These are phyloP conservation scores for Scalesia atractyloides DNA, from an alignment of 129 eudicot genomes.

Conservation along the genomic window DNA sequence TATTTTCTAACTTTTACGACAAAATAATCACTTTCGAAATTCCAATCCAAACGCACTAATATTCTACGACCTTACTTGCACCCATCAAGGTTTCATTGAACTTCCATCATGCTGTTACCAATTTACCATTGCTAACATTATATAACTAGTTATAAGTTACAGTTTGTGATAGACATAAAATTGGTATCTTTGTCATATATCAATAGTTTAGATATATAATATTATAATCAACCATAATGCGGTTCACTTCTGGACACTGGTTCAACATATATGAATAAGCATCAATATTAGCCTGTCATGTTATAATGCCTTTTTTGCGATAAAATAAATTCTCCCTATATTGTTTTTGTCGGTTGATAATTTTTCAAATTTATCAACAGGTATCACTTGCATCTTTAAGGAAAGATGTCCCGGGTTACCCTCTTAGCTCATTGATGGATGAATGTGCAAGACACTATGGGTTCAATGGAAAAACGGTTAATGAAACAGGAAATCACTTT, in stretches of 20 bases:
- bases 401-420: constrained; percentile 35
- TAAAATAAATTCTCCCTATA: neutral
- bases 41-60: neutral
- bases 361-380: constrained; percentile 39
- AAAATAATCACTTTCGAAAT: neutral
- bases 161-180: neutral
- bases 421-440: constrained; percentile 60
- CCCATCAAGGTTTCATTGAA: constrained; percentile 6
- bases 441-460: constrained; percentile 55
- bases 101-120: neutral
- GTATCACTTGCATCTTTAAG: constrained; percentile 67
- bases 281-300: constrained; percentile 1
- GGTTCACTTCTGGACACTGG: constrained; percentile 1
- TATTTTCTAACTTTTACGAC: neutral
- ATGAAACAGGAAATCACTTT: constrained; percentile 65
- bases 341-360: neutral
- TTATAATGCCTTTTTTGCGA: constrained; percentile 1
- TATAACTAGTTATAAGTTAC: neutral
- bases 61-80: constrained; percentile 1
- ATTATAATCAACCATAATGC: neutral
- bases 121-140: neutral
- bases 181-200: neutral
- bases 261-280: neutral
- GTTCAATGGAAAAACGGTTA: constrained; percentile 38
- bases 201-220: neutral